Conservation (phyloP, 257 asterid genomes). For the Salvia miltiorrhiza region DNA sequence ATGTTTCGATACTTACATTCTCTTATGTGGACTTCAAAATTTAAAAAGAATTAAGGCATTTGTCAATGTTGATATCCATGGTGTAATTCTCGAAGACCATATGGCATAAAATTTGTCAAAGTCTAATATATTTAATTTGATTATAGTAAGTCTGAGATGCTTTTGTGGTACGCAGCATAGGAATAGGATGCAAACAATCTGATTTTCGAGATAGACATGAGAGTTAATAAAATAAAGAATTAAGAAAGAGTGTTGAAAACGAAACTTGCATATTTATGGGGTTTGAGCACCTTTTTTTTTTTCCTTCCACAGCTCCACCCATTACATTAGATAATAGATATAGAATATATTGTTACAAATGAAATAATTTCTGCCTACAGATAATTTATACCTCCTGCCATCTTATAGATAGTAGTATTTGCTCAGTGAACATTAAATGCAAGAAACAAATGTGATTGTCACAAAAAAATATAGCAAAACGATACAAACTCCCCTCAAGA, state of each 20-base stretch:
- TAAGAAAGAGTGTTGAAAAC: not conserved
- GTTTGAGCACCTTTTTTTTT: not conserved
- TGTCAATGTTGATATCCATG: not conserved
- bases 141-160: not conserved
- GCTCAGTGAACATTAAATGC: not conserved
- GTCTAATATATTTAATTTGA: not conserved
- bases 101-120: not conserved
- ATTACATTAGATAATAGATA: too few relatives aligned
- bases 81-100: not conserved
- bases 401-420: not conserved
- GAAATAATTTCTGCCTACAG: not conserved
- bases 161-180: slow-evolving; percentile 5
- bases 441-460: not conserved
- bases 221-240: not conserved
- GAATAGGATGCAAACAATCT: not conserved
- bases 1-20: not conserved
- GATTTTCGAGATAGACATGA: not conserved
- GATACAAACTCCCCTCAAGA: not conserved
- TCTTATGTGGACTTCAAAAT: not conserved
- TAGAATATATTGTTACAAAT: not conserved
- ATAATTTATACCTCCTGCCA: not conserved
- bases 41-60: not conserved
- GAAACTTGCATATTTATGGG: not conserved
- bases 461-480: not conserved
- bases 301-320: not conserved